Conservation (phyloP, 352 stramenopile species). For the Phytophthora kernoviae region DNA sequence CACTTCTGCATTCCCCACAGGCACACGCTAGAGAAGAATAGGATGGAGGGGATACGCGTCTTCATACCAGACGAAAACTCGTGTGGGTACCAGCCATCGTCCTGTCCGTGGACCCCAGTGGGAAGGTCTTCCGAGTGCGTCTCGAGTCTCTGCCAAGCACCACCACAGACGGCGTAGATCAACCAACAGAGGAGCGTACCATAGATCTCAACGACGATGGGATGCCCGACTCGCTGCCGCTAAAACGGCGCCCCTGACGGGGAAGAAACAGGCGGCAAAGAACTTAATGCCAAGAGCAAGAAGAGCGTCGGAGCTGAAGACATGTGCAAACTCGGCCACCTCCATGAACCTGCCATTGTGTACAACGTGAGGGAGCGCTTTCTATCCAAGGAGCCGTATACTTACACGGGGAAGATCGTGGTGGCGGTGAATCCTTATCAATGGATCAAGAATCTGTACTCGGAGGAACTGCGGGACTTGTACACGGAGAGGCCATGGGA, state of each 20-base stretch:
- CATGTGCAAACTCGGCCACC: slow-evolving; percentile 85
- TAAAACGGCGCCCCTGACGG: slow-evolving; percentile 46
- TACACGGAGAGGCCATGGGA: slow-evolving; percentile 75
- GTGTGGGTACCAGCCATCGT: slow-evolving; percentile 86
- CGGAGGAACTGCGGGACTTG: slow-evolving; percentile 65
- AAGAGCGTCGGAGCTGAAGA: slow-evolving; percentile 67
- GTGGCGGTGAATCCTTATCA: slow-evolving; percentile 97
- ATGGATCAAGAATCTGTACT: slow-evolving; percentile 89
- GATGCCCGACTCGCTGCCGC: slow-evolving; percentile 78
- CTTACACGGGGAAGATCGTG: slow-evolving; percentile 96
- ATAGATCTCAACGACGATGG: slow-evolving; percentile 72
- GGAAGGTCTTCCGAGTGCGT: slow-evolving; percentile 73
- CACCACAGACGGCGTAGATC: slow-evolving; percentile 19
- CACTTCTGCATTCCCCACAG: slow-evolving; percentile 9
- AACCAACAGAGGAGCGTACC: slow-evolving; percentile 49
- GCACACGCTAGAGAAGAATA: neutral
- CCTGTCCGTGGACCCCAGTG: slow-evolving; percentile 57
- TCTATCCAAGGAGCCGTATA: slow-evolving; percentile 92
- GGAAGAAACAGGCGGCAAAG: slow-evolving; percentile 3
- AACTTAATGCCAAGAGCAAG: slow-evolving; percentile 32
- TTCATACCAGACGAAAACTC: slow-evolving; percentile 84
- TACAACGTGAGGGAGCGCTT: slow-evolving; percentile 92
- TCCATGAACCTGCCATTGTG: slow-evolving; percentile 92
- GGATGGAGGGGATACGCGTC: slow-evolving; percentile 81
- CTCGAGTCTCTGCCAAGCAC: slow-evolving; percentile 34